Conservation (phyloP, 2,329 filamentous ascomycete species). For the Fusarium bactridioides region DNA sequence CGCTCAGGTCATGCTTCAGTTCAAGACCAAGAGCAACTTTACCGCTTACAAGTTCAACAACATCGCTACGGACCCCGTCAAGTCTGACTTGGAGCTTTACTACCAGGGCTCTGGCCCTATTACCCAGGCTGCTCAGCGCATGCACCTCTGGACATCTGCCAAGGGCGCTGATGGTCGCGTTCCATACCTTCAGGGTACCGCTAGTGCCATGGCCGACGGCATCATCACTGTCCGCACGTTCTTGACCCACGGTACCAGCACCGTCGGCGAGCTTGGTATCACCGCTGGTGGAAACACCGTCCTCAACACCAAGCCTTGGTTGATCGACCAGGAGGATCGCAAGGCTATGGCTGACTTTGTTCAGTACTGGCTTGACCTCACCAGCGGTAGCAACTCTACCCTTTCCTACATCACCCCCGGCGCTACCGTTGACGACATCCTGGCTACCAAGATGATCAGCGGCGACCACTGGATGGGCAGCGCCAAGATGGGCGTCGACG, state of each 20-base stretch:
- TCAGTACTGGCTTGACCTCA: slow-evolving; percentile 39
- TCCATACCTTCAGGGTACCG: slow-evolving; percentile 39
- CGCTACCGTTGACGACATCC: slow-evolving; percentile 28
- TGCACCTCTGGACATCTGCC: slow-evolving; percentile 40
- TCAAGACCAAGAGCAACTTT: slow-evolving; percentile 37
- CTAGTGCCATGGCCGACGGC: slow-evolving; percentile 35
- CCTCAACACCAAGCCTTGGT: slow-evolving; percentile 42
- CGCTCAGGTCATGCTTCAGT: slow-evolving; percentile 49
- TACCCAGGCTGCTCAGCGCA: slow-evolving; percentile 40
- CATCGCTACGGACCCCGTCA: slow-evolving; percentile 23
- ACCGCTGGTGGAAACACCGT: slow-evolving; percentile 36
- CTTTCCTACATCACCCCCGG: slow-evolving; percentile 33
- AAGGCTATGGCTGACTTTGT: slow-evolving; percentile 37
- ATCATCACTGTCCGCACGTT: slow-evolving; percentile 37
- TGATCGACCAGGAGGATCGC: slow-evolving; percentile 38
- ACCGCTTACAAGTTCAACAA: slow-evolving; percentile 38
- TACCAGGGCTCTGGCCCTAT: slow-evolving; percentile 39
- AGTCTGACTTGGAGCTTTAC: slow-evolving; percentile 37
- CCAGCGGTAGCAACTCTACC: slow-evolving; percentile 33
- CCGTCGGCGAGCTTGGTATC: slow-evolving; percentile 38
- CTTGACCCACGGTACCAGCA: slow-evolving; percentile 38
- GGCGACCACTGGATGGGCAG: slow-evolving; percentile 42
- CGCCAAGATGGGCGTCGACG: slow-evolving; percentile 56
- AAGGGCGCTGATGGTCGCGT: slow-evolving; percentile 36
- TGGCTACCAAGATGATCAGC: slow-evolving; percentile 38